phyloP scores from a whole-genome alignment of 2,329 filamentous ascomycete genomes.

The Ascochyta lentis region DNA sequence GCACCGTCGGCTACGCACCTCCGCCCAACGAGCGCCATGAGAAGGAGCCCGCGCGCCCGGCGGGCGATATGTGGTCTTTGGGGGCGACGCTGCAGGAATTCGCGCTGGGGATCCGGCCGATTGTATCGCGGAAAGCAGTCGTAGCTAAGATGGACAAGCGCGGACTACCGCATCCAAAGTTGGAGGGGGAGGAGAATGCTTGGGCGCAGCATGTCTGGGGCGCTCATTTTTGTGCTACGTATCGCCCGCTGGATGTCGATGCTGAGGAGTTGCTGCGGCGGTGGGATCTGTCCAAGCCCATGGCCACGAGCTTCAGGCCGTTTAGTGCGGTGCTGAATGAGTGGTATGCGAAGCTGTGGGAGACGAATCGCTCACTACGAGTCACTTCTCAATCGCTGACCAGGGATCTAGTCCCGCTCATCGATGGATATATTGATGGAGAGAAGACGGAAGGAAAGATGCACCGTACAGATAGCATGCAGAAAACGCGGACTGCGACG shows the following conservation, averaged over 20 bases:
- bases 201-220: background rate
- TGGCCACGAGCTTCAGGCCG: background rate
- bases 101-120: conserved; percentile 16
- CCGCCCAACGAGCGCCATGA: conserved; percentile 14
- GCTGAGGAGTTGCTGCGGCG: too few relatives aligned
- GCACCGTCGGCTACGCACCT: conserved; percentile 25
- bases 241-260: background rate
- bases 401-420: background rate
- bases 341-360: conserved; percentile 3
- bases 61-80: conserved; percentile 31
- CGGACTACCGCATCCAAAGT: background rate
- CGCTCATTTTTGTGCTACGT: background rate
- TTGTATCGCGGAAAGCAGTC: conserved; percentile 6
- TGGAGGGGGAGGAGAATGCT: background rate
- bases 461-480: background rate
- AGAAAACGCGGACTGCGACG: background rate
- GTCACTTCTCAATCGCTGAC: background rate
- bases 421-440: background rate
- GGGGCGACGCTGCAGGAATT: conserved; percentile 31
- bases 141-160: background rate
- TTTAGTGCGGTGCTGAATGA: conserved; percentile 1
- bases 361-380: background rate
- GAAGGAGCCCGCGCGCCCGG: conserved; percentile 11
- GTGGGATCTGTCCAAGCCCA: background rate
- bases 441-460: background rate